A percentile compares a stretch with the other conserved stretches of the same genome.
These are phyloP conservation scores for Xylaria hypoxylon DNA, from an alignment of 2,329 filamentous ascomycete genomes.

Conservation along the genomic window DNA sequence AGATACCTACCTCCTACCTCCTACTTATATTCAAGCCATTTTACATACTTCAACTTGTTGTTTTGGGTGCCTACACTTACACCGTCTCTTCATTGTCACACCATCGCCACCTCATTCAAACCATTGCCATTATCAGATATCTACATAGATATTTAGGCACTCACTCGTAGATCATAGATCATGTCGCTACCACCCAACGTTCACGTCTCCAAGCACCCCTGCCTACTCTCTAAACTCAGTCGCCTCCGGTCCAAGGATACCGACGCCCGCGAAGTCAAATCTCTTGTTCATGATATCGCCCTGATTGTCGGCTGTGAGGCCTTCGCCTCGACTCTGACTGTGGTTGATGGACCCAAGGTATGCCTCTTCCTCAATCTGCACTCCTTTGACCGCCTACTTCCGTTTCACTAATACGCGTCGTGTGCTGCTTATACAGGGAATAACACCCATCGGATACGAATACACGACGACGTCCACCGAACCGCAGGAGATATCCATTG, in stretches of 20 bases:
- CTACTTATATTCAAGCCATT: too few species aligned
- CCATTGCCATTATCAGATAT: not conserved
- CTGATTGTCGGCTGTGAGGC: constrained; percentile 87
- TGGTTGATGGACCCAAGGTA: constrained; percentile 73
- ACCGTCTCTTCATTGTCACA: too few species aligned
- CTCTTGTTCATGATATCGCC: constrained; percentile 86
- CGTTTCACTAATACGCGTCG: constrained; percentile 21
- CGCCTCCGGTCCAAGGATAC: constrained; percentile 82
- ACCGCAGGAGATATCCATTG: constrained; percentile 78
- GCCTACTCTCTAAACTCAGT: constrained; percentile 87
- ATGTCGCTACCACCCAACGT: constrained; percentile 68
- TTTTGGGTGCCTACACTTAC: too few species aligned
- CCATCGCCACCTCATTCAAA: not conserved
- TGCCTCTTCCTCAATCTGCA: constrained; percentile 40
- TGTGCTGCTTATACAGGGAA: constrained; percentile 64
- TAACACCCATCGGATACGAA: constrained; percentile 80
- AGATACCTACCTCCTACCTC: too few species aligned
- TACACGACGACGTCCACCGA: constrained; percentile 75
- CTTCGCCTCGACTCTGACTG: constrained; percentile 71
- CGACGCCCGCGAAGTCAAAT: constrained; percentile 79
- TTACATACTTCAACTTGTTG: too few species aligned
- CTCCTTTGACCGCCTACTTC: not conserved
- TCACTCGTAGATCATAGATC: constrained; percentile 31
- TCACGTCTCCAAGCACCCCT: constrained; percentile 87
- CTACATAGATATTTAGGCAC: not conserved